These are phyloP conservation scores for Scutellaria baicalensis DNA, from an alignment of 257 asterid genomes.

Conservation along the genomic window DNA sequence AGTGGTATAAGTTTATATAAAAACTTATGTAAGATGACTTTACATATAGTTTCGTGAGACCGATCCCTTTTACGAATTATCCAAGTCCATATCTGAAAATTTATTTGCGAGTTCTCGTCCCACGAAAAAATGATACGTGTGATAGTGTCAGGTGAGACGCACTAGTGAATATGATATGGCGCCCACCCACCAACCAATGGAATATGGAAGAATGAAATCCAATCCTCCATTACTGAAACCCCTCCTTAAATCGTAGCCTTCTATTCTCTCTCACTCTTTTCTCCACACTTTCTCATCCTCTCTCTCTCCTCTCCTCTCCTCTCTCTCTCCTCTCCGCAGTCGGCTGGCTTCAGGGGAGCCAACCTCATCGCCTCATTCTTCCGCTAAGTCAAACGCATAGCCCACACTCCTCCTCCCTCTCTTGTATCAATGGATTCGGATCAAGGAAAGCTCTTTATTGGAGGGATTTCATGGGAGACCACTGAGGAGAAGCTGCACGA, in stretches of 20 bases:
- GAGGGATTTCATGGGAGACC: constrained; percentile 88
- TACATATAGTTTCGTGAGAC: no score
- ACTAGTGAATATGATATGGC: no score
- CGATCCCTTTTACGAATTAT: no score
- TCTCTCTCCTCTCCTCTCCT: neutral
- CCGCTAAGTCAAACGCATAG: neutral
- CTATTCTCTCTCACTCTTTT: neutral
- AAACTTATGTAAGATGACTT: no score
- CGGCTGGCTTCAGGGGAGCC: neutral
- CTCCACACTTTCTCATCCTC: neutral
- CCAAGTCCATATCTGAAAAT: no score
- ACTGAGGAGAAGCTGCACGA: constrained; percentile 63
- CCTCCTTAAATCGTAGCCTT: constrained; percentile 13
- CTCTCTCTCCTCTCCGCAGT: neutral
- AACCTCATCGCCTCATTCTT: constrained; percentile 5
- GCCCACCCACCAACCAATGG: neutral
- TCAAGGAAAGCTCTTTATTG: constrained; percentile 82
- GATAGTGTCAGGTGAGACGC: no score
- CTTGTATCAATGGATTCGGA: constrained; percentile 58
- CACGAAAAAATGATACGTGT: no score
- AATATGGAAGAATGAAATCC: constrained; percentile 14
- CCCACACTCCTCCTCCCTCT: neutral
- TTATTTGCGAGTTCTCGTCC: no score
- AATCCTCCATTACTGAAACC: neutral
- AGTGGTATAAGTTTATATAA: no score